Evolutionary conservation across 164 flowering plant genomes (phyloP).

Genomic region (Annona cherimola): DNA sequence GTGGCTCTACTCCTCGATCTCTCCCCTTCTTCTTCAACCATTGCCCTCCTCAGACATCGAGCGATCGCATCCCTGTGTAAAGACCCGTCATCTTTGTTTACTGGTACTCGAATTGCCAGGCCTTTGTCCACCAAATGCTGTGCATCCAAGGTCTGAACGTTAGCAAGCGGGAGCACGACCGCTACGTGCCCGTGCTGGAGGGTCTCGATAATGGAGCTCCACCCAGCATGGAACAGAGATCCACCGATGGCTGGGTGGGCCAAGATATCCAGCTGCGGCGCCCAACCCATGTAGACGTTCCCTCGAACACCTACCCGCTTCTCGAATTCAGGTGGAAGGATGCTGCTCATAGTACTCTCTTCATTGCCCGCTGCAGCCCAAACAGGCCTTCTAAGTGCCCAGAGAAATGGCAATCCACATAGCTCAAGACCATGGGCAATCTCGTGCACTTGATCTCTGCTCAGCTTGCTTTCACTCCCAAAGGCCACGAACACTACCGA

Average conservation of each 20-base stretch:
- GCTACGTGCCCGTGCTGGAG: slow-evolving; percentile 34
- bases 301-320: slow-evolving; percentile 30
- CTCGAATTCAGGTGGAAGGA: slow-evolving; percentile 33
- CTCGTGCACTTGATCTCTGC: slow-evolving; percentile 25
- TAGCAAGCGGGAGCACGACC: slow-evolving; percentile 36
- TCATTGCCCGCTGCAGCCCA: slow-evolving; percentile 6
- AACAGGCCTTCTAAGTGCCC: slow-evolving; percentile 31
- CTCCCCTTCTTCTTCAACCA: slow-evolving; percentile 38
- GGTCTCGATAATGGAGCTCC: slow-evolving; percentile 51
- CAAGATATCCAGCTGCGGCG: slow-evolving; percentile 45
- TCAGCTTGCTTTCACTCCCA: slow-evolving; percentile 48
- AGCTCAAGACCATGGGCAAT: slow-evolving; percentile 51
- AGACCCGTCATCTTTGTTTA: slow-evolving; percentile 33
- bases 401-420: slow-evolving; percentile 46
- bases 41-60: slow-evolving; percentile 23
- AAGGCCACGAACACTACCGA: slow-evolving; percentile 50
- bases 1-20: slow-evolving; percentile 27
- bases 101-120: slow-evolving; percentile 40
- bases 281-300: slow-evolving; percentile 39
- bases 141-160: slow-evolving; percentile 47
- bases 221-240: slow-evolving; percentile 60
- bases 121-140: slow-evolving; percentile 38
- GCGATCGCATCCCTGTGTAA: slow-evolving; percentile 41
- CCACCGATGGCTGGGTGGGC: slow-evolving; percentile 44
- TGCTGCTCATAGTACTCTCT: not conserved